These are phyloP conservation scores for Corymbia maculata DNA, from an alignment of 345 rosid genomes.

Conservation along the genomic window DNA sequence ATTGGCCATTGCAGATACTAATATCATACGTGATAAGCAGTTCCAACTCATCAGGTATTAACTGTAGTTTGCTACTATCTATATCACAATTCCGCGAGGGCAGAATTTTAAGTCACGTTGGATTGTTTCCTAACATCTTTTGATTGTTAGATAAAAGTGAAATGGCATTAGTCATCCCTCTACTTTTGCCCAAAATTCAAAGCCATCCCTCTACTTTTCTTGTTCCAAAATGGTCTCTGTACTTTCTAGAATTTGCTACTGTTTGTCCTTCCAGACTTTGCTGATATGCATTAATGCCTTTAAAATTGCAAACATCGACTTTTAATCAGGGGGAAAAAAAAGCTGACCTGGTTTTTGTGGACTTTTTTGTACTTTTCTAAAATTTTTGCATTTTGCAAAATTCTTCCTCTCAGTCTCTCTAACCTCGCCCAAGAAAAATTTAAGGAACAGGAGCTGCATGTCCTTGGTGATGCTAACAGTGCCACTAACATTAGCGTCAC, in stretches of 20 bases:
- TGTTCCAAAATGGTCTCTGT: not conserved
- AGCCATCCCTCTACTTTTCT: not conserved
- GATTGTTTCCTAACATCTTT: not conserved
- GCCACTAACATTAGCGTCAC: not conserved
- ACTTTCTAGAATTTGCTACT: not conserved
- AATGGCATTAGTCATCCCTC: not conserved
- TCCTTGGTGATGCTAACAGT: not conserved
- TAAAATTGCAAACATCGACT: not conserved
- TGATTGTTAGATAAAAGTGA: not conserved
- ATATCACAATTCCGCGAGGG: not conserved
- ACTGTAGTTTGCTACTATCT: not conserved
- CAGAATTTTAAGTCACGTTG: not conserved
- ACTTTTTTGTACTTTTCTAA: not conserved
- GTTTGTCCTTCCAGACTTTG: not conserved
- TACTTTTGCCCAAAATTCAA: not conserved
- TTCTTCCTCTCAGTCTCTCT: not conserved
- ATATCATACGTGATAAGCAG: constrained; percentile 67
- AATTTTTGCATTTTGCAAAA: not conserved
- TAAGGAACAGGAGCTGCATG: not conserved
- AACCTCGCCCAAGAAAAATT: not conserved
- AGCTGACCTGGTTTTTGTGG: not conserved
- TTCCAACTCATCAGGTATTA: constrained; percentile 88
- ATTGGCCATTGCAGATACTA: constrained; percentile 65
- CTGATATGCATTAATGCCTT: not conserved
- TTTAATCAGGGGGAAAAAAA: not conserved